Evolutionary conservation across 306 rosid species (phyloP), one percentile per base, ranked within the genome.

Genomic region (Calophaca sinica): DNA sequence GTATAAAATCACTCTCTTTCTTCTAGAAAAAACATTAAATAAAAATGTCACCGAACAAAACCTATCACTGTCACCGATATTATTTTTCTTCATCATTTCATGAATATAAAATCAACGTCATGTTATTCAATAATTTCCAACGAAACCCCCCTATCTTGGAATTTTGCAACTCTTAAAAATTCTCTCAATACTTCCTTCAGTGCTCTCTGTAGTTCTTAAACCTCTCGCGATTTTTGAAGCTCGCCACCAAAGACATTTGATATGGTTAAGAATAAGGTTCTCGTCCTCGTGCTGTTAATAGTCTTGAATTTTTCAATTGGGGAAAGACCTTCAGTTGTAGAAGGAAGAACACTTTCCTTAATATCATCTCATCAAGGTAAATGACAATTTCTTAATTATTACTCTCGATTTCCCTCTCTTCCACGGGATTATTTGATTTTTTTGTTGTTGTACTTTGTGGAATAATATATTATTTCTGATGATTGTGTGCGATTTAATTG

Each of bases 311-410:
- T 53, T 63, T 84, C 85, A n/a, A 29, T 55, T 66, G 48, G 72
- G 0, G 79, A 68, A 32, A 72, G 36, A 6, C 39, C 83, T 38
- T 51, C 44, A 51, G 2, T 69, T 32, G 29, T 49, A 38, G 88
- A 81, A 62, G 88, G 75, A 68, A 84, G 88, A 12, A 7, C 72
- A 9, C 83, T 84, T 44, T 77, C 85, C 14, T 45, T 81, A 32
- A 41, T 53, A 41, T 44, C 26, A 20, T 33, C 88, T 32, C 72
- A 77, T 55, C 80, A 33, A 64, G 88, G 88, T 84, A 46, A 11
- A 11, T 33, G 1, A n/a, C 13, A 38, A 7, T 68, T 45, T 45
- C 12, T 45, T 26, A 20, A 20, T 20, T 7, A 3, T 39, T 4
- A 42, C 2, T 42, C 7, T 42, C 7, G 6, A 7, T 42, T 9